Evolutionary conservation across 2,329 filamentous ascomycete genomes (phyloP), one percentile per base, ranked within the genome.

Genomic region (Scytalidium sp.): DNA sequence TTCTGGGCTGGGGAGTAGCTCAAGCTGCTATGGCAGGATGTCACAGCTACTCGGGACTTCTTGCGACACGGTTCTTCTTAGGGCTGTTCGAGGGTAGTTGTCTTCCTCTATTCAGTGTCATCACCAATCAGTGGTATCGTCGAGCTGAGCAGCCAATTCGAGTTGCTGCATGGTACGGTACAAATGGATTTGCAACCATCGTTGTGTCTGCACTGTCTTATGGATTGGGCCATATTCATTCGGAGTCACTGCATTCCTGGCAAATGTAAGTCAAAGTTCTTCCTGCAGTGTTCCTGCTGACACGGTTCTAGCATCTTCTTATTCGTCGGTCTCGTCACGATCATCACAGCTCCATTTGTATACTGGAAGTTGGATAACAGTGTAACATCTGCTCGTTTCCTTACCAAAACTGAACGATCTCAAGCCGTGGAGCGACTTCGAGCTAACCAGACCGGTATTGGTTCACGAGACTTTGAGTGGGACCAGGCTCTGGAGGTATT

Each of bases 51-150:
- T 72, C 76, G 29, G 89, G 90, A 1, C 73, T 97, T 21, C 76
- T 96, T 44, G 78, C 84, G 0, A 89, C 88, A 2, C 81, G 90
- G 39, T 96, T 96, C 75, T 92, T 96, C 66, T 78, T 96, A 1
- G 92, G 92, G 5, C 43, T 88, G 1, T 85, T 85, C 52, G 84
- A 90, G 70, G 82, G 82, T 17, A 86, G 84, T 65, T 62, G 67
- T 49, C 58, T 64, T 41, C 70, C 70, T 0, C 66, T 67, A 4
- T 71, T 67, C 45, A 62, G 66, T 20, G 55, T 70, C 27, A 63
- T 71, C 3, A 70, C 65, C 8, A 64, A 66, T 9, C 69, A 71
- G 58, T 67, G 66, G 55, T 71, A 70, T 56, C 64, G 62, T 13
- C 59, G 67, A 19, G 56, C 65, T 8, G 69, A 71, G 45, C 69